Evolutionary conservation across 768 basidiomycete genomes (phyloP).

Genomic region (Lentinus tigrinus): DNA sequence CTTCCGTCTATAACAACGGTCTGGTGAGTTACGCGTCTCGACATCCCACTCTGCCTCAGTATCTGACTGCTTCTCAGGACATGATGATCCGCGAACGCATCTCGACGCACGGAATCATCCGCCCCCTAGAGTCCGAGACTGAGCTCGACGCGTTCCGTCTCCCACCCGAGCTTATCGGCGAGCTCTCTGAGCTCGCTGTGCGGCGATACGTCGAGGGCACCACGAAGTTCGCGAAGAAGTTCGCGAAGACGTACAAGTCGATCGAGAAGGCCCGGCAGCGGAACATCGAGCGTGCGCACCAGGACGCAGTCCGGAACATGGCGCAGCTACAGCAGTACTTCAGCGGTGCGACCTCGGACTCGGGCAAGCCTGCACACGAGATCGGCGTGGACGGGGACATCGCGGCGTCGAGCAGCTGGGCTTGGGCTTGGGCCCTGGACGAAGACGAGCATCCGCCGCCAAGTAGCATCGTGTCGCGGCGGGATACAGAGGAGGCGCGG

Average conservation of each 20-base stretch:
- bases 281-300: constrained; percentile 61
- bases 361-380: constrained; percentile 29
- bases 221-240: constrained; percentile 64
- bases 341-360: background rate
- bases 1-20: constrained; percentile 50
- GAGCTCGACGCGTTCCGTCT: constrained; percentile 68
- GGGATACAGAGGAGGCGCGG: constrained; percentile 82
- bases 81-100: constrained; percentile 92
- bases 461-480: constrained; percentile 84
- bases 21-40: constrained; percentile 37
- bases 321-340: constrained; percentile 43
- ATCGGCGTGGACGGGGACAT: constrained; percentile 29
- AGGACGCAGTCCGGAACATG: constrained; percentile 59
- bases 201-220: constrained; percentile 74
- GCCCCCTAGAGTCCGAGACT: constrained; percentile 70
- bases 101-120: constrained; percentile 74
- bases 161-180: constrained; percentile 65
- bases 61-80: constrained; percentile 40
- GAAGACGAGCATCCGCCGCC: constrained; percentile 83
- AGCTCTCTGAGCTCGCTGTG: constrained; percentile 69
- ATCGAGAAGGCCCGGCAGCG: constrained; percentile 69
- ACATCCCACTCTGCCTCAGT: background rate
- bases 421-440: constrained; percentile 85
- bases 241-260: constrained; percentile 48
- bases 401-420: constrained; percentile 56